Evolutionary conservation across 352 stramenopile genomes (phyloP), one percentile per base, ranked within the genome.

Genomic region (Phytophthora lateralis): DNA sequence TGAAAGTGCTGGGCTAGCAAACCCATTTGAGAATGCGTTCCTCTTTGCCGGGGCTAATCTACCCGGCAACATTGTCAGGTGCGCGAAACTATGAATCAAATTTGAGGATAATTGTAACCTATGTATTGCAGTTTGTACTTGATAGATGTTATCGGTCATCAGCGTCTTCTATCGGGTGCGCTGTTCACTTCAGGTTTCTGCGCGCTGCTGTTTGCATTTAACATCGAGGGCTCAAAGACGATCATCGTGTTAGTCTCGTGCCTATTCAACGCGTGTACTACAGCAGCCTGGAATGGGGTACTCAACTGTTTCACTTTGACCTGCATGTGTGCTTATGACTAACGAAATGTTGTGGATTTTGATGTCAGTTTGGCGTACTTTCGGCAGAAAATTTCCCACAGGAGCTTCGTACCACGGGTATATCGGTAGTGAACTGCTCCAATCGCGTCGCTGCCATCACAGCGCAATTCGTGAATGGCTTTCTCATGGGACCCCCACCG

Each of bases 11-110:
- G 73, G 95, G 24, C 70, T 97, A n/a, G 80, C 85, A 57, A 88
- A 97, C 34, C 80, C 82, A 6, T 98, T 97, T 62, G 86, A 86
- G n/a, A 98, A 98, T 75, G 88, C 91, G 12, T 94, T 98, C 55
- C 68, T 98, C 14, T 98, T 98, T 82, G 91, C 93, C 11, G 73
- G 82, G 6, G 84, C 88, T 24, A 98, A 97, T 67, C 60, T 98
- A 1, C 93, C 93, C 2, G 93, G 93, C 12, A 98, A 98, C 59
- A 47, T 97, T 11, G 49, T 97, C 47, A 93, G 81, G 78, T 90
- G 39, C 24, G 52, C 38, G 5, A n/a, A 18, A 59, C 11, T 34
- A 17, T 45, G 39, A 17, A 24, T 3, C 21, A 45, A 21, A n/a
- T 45, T 20, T 9, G 17, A 18, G 4, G 2, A 29, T 50, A 17